Conservation (phyloP, 2,329 filamentous ascomycete species). For the Torrubiellomyces zombiae region DNA sequence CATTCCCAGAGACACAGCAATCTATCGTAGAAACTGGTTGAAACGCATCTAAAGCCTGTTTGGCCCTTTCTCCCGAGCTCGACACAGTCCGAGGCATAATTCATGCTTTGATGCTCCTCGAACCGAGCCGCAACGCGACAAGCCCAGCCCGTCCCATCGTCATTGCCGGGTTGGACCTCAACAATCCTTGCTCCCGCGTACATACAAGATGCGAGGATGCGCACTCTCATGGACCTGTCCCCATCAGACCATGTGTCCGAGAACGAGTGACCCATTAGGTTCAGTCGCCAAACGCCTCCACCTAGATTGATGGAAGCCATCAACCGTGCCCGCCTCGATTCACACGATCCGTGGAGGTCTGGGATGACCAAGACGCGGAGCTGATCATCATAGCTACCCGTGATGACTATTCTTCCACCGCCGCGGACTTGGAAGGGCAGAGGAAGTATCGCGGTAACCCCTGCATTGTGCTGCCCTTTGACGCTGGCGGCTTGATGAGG, state of each 20-base stretch:
- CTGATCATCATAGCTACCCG: slow-evolving; percentile 82
- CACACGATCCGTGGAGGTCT: slow-evolving; percentile 22
- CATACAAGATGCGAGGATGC: slow-evolving; percentile 83
- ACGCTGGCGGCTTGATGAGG: slow-evolving; percentile 13
- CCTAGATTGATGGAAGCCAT: slow-evolving; percentile 54
- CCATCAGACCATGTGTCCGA: slow-evolving; percentile 6
- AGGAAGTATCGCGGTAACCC: slow-evolving; percentile 75
- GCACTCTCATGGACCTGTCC: slow-evolving; percentile 14
- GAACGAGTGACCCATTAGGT: slow-evolving; percentile 41
- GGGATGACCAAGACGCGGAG: slow-evolving; percentile 49
- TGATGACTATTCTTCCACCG: slow-evolving; percentile 46
- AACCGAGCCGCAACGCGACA: slow-evolving; percentile 56
- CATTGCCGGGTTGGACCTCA: slow-evolving; percentile 22
- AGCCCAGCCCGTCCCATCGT: slow-evolving; percentile 28
- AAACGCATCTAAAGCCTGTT: slow-evolving; percentile 32
- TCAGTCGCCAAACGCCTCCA: slow-evolving; percentile 75
- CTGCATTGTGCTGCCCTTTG: slow-evolving; percentile 51
- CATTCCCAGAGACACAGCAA: slow-evolving; percentile 50
- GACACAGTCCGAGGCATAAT: slow-evolving; percentile 68
- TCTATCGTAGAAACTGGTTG: slow-evolving; percentile 64
- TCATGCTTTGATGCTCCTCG: slow-evolving; percentile 84
- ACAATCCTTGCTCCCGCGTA: slow-evolving; percentile 66
- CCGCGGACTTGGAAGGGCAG: slow-evolving; percentile 27
- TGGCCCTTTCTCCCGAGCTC: slow-evolving; percentile 16
- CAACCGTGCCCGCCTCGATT: slow-evolving; percentile 26